phyloP scores from a whole-genome alignment of 169 alveolate genomes.

The Plasmodium yoelii region DNA sequence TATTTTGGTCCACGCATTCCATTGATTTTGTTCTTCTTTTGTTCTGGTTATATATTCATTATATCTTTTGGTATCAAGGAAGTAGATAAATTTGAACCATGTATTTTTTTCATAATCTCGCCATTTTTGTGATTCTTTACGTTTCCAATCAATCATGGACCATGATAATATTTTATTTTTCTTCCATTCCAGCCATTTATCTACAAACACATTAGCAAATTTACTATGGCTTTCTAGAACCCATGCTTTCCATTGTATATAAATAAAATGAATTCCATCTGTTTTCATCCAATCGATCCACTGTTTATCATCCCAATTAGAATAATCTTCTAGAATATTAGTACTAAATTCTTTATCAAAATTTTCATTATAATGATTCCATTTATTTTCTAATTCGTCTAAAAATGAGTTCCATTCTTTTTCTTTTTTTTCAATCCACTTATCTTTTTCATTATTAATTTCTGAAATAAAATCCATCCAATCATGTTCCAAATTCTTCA shows the following conservation, averaged over 20 bases:
- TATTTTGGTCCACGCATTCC: not conserved
- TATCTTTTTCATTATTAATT: slow-evolving; percentile 10
- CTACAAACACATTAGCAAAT: not conserved
- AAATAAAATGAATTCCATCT: slow-evolving; percentile 2
- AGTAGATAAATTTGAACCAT: not conserved
- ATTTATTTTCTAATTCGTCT: slow-evolving; percentile 4
- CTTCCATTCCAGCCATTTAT: slow-evolving; percentile 21
- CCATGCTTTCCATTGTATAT: slow-evolving; percentile 28
- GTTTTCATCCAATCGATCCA: slow-evolving; percentile 33
- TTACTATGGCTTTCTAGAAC: slow-evolving; percentile 2
- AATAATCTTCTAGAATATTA: not conserved
- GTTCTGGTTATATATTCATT: slow-evolving; percentile 14
- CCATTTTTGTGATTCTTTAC: slow-evolving; percentile 17
- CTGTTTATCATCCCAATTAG: slow-evolving; percentile 5
- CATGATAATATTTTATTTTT: slow-evolving; percentile 14
- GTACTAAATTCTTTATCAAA: slow-evolving; percentile 5
- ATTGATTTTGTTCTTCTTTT: slow-evolving; percentile 1
- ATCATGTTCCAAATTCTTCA: slow-evolving; percentile 1
- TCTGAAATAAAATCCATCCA: not conserved
- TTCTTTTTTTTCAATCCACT: slow-evolving; percentile 15
- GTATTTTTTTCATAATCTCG: not conserved
- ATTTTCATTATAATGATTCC: slow-evolving; percentile 20
- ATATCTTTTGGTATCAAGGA: not conserved
- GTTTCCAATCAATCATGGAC: slow-evolving; percentile 29
- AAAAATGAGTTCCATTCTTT: slow-evolving; percentile 11